phyloP scores from a whole-genome alignment of 129 eudicot genomes.

The Smallanthus sonchifolius region DNA sequence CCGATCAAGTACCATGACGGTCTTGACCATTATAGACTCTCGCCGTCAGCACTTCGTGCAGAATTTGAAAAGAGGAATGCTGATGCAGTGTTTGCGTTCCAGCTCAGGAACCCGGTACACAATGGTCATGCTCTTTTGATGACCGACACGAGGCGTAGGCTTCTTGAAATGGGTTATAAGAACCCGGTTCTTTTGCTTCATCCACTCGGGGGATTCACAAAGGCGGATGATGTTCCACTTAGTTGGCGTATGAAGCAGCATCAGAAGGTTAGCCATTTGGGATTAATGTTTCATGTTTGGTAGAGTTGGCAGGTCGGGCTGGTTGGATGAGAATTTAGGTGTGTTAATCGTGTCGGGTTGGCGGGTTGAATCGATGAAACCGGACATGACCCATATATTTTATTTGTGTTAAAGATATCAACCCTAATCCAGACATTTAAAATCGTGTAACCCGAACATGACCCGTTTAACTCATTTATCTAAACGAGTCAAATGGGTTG shows the following conservation, averaged over 20 bases:
- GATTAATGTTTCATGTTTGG: background rate
- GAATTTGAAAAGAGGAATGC: constrained; percentile 85
- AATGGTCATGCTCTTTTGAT: constrained; percentile 90
- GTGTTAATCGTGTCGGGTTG: background rate
- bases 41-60: constrained; percentile 82
- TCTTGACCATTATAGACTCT: constrained; percentile 71
- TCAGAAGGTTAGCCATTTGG: constrained; percentile 56
- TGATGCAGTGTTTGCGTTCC: constrained; percentile 94
- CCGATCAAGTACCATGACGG: constrained; percentile 86
- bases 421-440: background rate
- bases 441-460: background rate
- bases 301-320: background rate
- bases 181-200: constrained; percentile 91
- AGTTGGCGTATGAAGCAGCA: constrained; percentile 98
- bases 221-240: constrained; percentile 94
- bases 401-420: background rate
- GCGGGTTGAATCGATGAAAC: background rate
- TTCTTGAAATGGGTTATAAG: constrained; percentile 96
- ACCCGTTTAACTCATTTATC: no score
- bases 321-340: background rate
- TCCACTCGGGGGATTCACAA: constrained; percentile 91
- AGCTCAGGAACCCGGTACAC: constrained; percentile 94
- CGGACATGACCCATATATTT: background rate
- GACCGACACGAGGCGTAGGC: constrained; percentile 94
- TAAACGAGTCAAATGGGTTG: no score